A percentile compares a stretch with the other conserved stretches of the same genome.
phyloP scores from a whole-genome alignment of 2,329 filamentous ascomycete genomes.

The Sporothrix schenckii region DNA sequence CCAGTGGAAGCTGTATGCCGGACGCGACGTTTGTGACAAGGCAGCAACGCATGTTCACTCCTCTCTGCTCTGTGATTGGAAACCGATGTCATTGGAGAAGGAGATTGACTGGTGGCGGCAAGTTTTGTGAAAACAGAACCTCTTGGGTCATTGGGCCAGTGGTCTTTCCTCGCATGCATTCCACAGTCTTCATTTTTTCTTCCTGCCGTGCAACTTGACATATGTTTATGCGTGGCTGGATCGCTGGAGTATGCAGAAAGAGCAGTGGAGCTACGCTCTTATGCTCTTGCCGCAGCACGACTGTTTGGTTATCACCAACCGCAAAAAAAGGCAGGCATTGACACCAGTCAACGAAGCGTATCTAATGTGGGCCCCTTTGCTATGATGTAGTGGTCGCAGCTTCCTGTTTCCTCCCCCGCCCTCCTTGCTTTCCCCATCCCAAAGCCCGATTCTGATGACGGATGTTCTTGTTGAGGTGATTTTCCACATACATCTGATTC shows the following conservation, averaged over 20 bases:
- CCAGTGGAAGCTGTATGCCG: background rate
- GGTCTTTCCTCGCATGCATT: background rate
- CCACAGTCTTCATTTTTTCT: background rate
- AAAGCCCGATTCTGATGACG: background rate
- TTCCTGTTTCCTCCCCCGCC: slow-evolving; percentile 7
- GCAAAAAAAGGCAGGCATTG: background rate
- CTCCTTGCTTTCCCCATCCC: background rate
- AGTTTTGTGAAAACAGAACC: background rate
- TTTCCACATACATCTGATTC: background rate
- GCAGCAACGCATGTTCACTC: slow-evolving; percentile 28
- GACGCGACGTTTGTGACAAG: slow-evolving; percentile 22
- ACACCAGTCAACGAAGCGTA: slow-evolving; percentile 3
- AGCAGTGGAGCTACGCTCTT: background rate
- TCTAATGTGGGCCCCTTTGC: background rate
- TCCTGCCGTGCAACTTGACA: slow-evolving; percentile 14
- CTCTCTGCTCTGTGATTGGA: slow-evolving; percentile 23
- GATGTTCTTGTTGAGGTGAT: background rate
- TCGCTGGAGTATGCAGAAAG: background rate
- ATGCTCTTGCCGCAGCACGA: background rate
- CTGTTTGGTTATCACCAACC: background rate
- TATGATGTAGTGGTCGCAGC: background rate
- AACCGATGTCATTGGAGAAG: background rate
- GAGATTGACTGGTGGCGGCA: slow-evolving; percentile 11
- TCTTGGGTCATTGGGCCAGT: background rate
- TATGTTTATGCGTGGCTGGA: background rate